Conservation (phyloP, 345 rosid genomes). For the Schrenkiella parvula region DNA sequence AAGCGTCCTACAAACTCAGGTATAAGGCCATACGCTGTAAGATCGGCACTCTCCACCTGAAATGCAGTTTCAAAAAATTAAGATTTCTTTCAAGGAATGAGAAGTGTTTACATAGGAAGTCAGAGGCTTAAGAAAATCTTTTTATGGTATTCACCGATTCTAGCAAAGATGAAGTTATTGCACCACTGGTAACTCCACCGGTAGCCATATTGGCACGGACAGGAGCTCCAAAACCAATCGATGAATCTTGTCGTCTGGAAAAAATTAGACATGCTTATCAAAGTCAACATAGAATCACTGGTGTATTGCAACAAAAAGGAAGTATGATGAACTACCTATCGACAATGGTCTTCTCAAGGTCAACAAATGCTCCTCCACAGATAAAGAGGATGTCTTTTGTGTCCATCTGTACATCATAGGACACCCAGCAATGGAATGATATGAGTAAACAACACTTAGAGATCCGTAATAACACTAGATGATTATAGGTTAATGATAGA, state of each 20-base stretch:
- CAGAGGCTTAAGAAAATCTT: not conserved
- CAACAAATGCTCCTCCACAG: slow-evolving; percentile 95
- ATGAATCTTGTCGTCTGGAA: slow-evolving; percentile 84
- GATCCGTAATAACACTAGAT: not conserved
- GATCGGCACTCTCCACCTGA: slow-evolving; percentile 93
- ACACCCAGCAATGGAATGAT: slow-evolving; percentile 5
- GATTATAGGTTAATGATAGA: not conserved
- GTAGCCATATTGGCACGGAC: slow-evolving; percentile 93
- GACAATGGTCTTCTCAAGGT: slow-evolving; percentile 89
- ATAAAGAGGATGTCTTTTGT: slow-evolving; percentile 94
- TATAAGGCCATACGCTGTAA: slow-evolving; percentile 91
- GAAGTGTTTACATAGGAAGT: not conserved
- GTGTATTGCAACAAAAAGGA: not conserved
- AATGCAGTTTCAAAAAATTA: slow-evolving; percentile 23
- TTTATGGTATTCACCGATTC: slow-evolving; percentile 53
- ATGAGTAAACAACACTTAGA: not conserved
- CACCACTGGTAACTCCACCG: slow-evolving; percentile 60
- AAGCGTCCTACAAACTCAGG: slow-evolving; percentile 98
- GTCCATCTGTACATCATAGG: slow-evolving; percentile 56
- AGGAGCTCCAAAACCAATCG: slow-evolving; percentile 98
- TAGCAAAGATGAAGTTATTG: slow-evolving; percentile 77
- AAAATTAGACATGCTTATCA: slow-evolving; percentile 20
- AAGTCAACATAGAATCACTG: not conserved
- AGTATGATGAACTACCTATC: slow-evolving; percentile 56
- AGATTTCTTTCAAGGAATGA: slow-evolving; percentile 6